phyloP scores from a whole-genome alignment of 1,284 basidiomycete species.

The Kwoniella shivajii region DNA sequence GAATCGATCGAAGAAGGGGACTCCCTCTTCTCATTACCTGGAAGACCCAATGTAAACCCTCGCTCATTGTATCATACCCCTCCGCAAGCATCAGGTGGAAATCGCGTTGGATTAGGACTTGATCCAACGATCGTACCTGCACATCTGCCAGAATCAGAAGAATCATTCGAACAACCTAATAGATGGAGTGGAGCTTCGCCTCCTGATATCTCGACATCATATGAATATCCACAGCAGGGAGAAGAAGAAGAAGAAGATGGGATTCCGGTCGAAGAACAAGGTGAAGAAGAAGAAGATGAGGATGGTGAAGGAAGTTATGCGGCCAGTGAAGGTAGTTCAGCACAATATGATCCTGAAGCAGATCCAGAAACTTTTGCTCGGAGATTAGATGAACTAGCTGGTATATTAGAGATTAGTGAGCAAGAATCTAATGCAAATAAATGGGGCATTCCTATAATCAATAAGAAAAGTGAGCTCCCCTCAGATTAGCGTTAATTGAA shows the following conservation, averaged over 20 bases:
- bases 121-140: conserved; percentile 4
- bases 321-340: conserved; percentile 29
- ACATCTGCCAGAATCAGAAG: conserved; percentile 10
- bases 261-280: too few relatives aligned
- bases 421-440: conserved; percentile 39
- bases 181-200: conserved; percentile 4
- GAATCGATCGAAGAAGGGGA: conserved; percentile 21
- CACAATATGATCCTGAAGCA: conserved; percentile 37
- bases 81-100: neutral
- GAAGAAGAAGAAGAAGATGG: conserved; percentile 3
- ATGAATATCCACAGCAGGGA: conserved; percentile 1
- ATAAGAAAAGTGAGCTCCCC: too few relatives aligned
- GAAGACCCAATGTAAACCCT: too few relatives aligned
- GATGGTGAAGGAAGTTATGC: conserved; percentile 19
- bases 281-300: conserved; percentile 15
- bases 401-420: conserved; percentile 43
- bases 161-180: conserved; percentile 5
- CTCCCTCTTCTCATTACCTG: conserved; percentile 21
- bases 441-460: conserved; percentile 38
- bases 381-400: conserved; percentile 48
- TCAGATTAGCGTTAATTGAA: too few relatives aligned
- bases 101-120: neutral
- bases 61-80: conserved; percentile 15
- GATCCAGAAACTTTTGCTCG: conserved; percentile 44
- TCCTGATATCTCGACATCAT: neutral